A percentile compares a stretch with the other conserved stretches of the same genome.
Conservation (phyloP, 108 stramenopile species). For the Aurantiochytrium sp. region DNA sequence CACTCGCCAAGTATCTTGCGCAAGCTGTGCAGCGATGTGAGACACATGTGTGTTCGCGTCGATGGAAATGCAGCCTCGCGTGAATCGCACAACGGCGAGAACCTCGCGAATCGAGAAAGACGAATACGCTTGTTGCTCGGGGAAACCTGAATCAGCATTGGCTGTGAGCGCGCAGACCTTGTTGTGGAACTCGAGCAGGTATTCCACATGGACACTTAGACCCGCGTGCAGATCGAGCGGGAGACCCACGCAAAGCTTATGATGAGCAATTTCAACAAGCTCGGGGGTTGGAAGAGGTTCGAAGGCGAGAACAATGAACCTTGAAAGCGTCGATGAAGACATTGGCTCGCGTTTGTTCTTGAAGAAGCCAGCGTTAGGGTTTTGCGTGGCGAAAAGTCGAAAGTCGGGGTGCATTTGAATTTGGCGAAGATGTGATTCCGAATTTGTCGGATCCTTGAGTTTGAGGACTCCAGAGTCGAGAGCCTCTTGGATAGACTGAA, state of each 20-base stretch:
- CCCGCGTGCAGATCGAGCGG: neutral
- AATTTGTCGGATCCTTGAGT: neutral
- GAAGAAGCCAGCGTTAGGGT: neutral
- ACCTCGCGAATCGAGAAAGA: neutral
- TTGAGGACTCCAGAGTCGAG: constrained; percentile 12
- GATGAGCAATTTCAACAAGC: neutral
- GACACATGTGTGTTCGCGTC: neutral
- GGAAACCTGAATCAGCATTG: neutral
- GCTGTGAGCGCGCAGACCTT: neutral
- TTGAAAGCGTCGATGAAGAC: neutral
- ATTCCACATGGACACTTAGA: neutral
- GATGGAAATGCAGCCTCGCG: neutral
- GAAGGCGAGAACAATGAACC: neutral
- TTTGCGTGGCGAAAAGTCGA: constrained; percentile 17
- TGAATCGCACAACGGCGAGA: neutral
- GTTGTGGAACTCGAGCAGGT: neutral
- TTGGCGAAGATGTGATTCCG: neutral
- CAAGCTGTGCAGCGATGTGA: neutral
- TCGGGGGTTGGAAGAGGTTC: neutral
- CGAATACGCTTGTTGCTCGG: neutral
- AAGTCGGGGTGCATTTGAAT: constrained; percentile 12
- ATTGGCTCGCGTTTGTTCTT: neutral
- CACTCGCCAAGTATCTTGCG: neutral
- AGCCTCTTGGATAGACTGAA: neutral
- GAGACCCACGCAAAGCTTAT: neutral